These are phyloP conservation scores for Tolypocladium album DNA, from an alignment of 2,329 filamentous ascomycete genomes.

Conservation along the genomic window DNA sequence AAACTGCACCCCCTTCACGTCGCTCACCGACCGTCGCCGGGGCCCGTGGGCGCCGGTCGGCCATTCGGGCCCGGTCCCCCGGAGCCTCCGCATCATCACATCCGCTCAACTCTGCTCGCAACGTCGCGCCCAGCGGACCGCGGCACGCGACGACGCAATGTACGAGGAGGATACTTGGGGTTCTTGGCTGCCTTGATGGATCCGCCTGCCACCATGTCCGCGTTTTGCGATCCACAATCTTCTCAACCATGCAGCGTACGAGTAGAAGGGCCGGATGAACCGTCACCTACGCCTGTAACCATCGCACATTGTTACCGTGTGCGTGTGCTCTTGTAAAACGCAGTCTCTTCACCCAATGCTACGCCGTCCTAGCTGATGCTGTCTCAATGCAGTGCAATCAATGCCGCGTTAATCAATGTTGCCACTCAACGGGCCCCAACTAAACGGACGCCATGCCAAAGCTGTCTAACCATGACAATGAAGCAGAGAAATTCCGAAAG, in stretches of 20 bases:
- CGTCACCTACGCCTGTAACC: too few relatives aligned
- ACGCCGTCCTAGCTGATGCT: not conserved
- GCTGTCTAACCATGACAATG: not conserved
- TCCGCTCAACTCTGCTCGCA: not conserved
- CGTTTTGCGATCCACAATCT: not conserved
- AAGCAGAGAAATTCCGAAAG: not conserved
- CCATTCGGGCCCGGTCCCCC: slow-evolving; percentile 1
- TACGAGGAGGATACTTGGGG: not conserved
- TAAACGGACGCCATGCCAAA: not conserved
- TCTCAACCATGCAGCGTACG: not conserved
- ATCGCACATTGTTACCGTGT: too few relatives aligned
- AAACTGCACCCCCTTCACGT: not conserved
- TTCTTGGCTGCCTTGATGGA: not conserved
- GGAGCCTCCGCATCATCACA: not conserved
- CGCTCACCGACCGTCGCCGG: not conserved
- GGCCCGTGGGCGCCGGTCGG: slow-evolving; percentile 4
- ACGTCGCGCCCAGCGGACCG: not conserved
- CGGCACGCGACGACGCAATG: not conserved
- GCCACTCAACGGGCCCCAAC: not conserved
- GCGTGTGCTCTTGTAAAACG: not conserved
- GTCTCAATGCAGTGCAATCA: not conserved
- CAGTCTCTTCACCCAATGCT: not conserved
- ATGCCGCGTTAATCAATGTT: not conserved
- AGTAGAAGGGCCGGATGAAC: not conserved
- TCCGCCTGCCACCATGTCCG: not conserved